phyloP scores from a whole-genome alignment of 2,329 filamentous ascomycete species.

The Dactylellina cionopaga region DNA sequence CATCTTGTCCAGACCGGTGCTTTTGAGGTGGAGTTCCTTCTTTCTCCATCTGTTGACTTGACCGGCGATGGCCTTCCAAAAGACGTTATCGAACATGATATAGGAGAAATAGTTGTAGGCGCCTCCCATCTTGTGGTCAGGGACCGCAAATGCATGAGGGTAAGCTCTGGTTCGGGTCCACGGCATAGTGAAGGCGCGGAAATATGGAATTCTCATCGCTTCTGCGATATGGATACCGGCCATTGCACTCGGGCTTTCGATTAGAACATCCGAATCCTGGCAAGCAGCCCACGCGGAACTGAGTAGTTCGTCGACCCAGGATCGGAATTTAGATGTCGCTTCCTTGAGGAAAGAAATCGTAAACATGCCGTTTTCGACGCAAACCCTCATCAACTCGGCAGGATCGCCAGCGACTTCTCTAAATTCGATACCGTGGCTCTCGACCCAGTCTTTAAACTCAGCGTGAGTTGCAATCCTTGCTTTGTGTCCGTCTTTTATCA shows the following conservation, averaged over 20 bases:
- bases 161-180: slow-evolving; percentile 97
- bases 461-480: slow-evolving; percentile 88
- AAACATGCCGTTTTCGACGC: slow-evolving; percentile 97
- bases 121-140: slow-evolving; percentile 92
- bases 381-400: slow-evolving; percentile 92
- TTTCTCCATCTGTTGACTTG: slow-evolving; percentile 95
- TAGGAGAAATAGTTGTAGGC: slow-evolving; percentile 96
- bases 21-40: slow-evolving; percentile 78
- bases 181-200: slow-evolving; percentile 97
- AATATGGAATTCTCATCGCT: slow-evolving; percentile 90
- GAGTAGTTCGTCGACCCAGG: slow-evolving; percentile 88
- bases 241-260: slow-evolving; percentile 97
- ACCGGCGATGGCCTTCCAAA: slow-evolving; percentile 91
- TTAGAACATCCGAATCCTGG: slow-evolving; percentile 85
- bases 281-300: slow-evolving; percentile 84
- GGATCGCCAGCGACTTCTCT: slow-evolving; percentile 88
- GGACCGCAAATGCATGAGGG: slow-evolving; percentile 93
- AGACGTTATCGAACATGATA: slow-evolving; percentile 94
- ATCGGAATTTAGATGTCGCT: slow-evolving; percentile 73
- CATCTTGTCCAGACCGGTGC: slow-evolving; percentile 87
- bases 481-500: slow-evolving; percentile 86
- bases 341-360: slow-evolving; percentile 90
- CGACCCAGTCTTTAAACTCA: slow-evolving; percentile 89
- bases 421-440: slow-evolving; percentile 94
- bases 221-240: slow-evolving; percentile 97